Conservation (phyloP, 495 filamentous ascomycete genomes). For the Neurospora sp. region DNA sequence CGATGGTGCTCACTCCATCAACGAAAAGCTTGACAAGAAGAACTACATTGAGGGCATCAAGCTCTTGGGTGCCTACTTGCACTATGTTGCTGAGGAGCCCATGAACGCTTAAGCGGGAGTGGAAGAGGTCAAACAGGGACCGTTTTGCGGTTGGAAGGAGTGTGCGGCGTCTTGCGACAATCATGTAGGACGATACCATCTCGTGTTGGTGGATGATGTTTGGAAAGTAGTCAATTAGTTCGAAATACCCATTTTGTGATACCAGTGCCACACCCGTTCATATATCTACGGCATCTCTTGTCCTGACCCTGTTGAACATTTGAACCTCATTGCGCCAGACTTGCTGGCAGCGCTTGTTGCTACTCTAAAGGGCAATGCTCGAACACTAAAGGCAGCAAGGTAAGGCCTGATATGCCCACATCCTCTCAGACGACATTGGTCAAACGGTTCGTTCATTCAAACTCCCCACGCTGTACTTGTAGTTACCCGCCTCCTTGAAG, state of each 20-base stretch:
- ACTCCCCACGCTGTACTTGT: background rate
- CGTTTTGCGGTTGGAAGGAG: background rate
- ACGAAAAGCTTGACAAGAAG: slow-evolving; percentile 92
- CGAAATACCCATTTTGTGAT: background rate
- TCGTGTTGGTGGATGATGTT: background rate
- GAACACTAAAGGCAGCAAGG: too few relatives aligned
- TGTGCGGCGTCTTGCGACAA: background rate
- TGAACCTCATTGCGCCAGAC: background rate
- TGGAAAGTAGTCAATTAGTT: background rate
- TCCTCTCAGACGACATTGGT: background rate
- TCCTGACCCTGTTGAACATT: background rate
- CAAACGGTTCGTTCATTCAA: background rate
- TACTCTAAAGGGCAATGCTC: background rate
- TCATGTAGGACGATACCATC: background rate
- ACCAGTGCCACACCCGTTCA: background rate
- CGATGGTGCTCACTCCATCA: slow-evolving; percentile 92
- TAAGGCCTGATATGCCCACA: too few relatives aligned
- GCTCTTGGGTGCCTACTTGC: slow-evolving; percentile 86
- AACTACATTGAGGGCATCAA: slow-evolving; percentile 99
- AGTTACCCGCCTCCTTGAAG: background rate
- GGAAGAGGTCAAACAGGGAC: background rate
- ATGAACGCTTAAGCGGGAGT: slow-evolving; percentile 22
- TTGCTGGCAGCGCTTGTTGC: background rate
- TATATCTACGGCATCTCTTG: background rate
- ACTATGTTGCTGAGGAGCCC: slow-evolving; percentile 91